Evolutionary conservation across 176 grass and related monocot genomes (phyloP).

Genomic region (Cenchrus americanus): DNA sequence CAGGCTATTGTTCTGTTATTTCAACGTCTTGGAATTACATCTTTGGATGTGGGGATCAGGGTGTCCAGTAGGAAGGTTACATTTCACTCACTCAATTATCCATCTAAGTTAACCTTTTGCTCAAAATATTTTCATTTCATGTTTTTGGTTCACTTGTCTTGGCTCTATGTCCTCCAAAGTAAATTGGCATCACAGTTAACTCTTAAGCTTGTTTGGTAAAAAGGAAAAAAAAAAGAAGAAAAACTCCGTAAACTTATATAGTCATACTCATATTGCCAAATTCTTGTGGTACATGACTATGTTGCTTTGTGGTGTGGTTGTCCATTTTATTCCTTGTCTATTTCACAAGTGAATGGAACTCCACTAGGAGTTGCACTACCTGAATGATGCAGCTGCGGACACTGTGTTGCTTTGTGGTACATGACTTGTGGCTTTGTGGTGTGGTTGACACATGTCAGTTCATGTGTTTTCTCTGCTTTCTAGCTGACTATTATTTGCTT

Average conservation of each 20-base stretch:
- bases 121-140: neutral
- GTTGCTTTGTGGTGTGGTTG: neutral
- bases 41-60: constrained; percentile 77
- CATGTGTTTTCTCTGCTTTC: constrained; percentile 18
- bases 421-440: too few species aligned
- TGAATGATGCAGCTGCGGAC: neutral
- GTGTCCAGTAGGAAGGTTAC: constrained; percentile 85
- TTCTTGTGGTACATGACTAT: neutral
- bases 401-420: too few species aligned
- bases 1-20: constrained; percentile 84
- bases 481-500: constrained; percentile 31
- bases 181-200: neutral
- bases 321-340: constrained; percentile 12
- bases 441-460: neutral
- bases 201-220: neutral
- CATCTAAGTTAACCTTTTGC: neutral
- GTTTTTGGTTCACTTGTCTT: neutral
- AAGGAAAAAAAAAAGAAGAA: too few species aligned
- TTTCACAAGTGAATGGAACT: neutral
- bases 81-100: neutral
- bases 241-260: too few species aligned
- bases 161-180: neutral
- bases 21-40: constrained; percentile 81
- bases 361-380: neutral
- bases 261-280: neutral